phyloP scores from a whole-genome alignment of 164 flowering plant genomes.

The Berberis thunbergii region DNA sequence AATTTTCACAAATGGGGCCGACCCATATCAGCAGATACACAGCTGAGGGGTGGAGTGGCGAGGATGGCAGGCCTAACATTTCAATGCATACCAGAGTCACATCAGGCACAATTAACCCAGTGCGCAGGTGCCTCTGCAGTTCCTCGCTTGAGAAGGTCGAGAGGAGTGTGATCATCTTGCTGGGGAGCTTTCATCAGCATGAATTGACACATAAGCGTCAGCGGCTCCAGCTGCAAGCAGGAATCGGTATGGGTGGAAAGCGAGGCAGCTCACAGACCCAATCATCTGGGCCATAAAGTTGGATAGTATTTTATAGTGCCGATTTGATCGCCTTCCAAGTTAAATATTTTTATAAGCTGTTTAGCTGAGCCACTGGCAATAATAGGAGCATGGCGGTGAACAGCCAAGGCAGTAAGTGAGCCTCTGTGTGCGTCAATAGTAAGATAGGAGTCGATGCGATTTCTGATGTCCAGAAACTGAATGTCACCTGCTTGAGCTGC shows the following conservation, averaged over 20 bases:
- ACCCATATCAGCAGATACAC: constrained; percentile 6
- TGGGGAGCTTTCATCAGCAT: constrained; percentile 62
- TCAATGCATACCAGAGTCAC: constrained; percentile 1
- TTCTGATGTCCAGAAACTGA: constrained; percentile 82
- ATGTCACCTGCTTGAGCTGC: constrained; percentile 96
- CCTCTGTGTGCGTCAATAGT: constrained; percentile 83
- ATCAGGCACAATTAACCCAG: constrained; percentile 2
- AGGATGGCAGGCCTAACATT: not conserved
- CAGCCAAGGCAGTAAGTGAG: constrained; percentile 79
- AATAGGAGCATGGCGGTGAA: constrained; percentile 91
- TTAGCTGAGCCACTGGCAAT: constrained; percentile 95
- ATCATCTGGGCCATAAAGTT: constrained; percentile 86
- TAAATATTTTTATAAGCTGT: constrained; percentile 80
- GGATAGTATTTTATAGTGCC: constrained; percentile 61
- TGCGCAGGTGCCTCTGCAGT: constrained; percentile 5
- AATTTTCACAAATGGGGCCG: constrained; percentile 22
- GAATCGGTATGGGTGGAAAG: constrained; percentile 88
- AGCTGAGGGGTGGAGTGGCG: constrained; percentile 1
- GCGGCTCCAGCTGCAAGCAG: constrained; percentile 86
- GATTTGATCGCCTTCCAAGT: constrained; percentile 60
- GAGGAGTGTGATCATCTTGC: constrained; percentile 28
- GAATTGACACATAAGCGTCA: constrained; percentile 72
- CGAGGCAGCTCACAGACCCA: constrained; percentile 85
- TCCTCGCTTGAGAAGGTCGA: not conserved
- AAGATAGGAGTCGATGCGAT: constrained; percentile 38